These are phyloP conservation scores for Salix udensis DNA, from an alignment of 345 rosid genomes.

Conservation along the genomic window DNA sequence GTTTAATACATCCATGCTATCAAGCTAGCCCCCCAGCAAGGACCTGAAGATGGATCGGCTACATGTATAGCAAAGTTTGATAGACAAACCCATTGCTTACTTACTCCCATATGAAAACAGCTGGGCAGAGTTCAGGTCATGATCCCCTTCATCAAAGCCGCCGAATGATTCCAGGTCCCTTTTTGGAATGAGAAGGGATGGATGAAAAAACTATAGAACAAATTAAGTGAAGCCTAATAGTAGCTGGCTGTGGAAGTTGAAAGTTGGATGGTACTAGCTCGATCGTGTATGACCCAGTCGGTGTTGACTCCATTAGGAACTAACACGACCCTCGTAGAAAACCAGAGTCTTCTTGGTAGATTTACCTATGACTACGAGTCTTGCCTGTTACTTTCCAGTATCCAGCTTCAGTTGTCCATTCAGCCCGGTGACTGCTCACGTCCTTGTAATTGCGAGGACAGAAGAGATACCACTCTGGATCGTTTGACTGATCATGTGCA, in stretches of 20 bases:
- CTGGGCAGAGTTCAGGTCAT: background rate
- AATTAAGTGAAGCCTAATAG: background rate
- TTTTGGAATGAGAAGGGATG: background rate
- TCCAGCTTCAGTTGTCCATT: conserved; percentile 10
- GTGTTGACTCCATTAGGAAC: background rate
- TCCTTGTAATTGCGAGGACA: conserved; percentile 7
- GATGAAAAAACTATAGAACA: too few relatives aligned
- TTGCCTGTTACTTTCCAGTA: conserved; percentile 19
- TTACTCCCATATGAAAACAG: background rate
- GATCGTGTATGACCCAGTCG: conserved; percentile 10
- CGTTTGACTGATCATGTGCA: conserved; percentile 6
- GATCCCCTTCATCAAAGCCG: background rate
- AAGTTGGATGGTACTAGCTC: conserved; percentile 3
- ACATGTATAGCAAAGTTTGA: background rate
- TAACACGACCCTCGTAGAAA: background rate
- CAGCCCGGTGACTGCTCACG: background rate
- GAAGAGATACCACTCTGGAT: conserved; percentile 16
- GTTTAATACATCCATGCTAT: background rate
- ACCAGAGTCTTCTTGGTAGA: conserved; percentile 12
- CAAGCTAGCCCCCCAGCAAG: background rate
- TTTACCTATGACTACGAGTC: background rate
- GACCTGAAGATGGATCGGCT: background rate
- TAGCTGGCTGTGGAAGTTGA: conserved; percentile 5
- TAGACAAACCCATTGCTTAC: background rate
- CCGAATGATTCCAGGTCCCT: background rate